Conservation (phyloP, 129 eudicot species). For the Scalesia atractyloides region DNA sequence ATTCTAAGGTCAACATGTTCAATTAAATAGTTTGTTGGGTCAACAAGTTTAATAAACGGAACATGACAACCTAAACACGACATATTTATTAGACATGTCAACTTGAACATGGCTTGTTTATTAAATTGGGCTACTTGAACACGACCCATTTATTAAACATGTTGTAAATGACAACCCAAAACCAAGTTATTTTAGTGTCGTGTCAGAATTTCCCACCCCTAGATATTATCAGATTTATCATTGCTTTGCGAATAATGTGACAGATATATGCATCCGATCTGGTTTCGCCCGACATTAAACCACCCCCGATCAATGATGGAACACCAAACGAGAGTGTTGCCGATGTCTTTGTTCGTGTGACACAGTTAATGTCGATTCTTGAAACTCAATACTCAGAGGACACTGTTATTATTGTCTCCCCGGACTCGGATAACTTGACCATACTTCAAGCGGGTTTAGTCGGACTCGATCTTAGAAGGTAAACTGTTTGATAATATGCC, state of each 20-base stretch:
- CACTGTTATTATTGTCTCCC: slow-evolving; percentile 88
- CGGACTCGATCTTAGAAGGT: slow-evolving; percentile 94
- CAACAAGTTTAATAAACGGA: neutral
- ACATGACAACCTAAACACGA: neutral
- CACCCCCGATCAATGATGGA: slow-evolving; percentile 89
- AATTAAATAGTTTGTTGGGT: neutral
- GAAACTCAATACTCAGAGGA: slow-evolving; percentile 95
- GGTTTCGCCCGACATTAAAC: slow-evolving; percentile 70
- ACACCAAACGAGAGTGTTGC: slow-evolving; percentile 97
- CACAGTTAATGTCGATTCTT: slow-evolving; percentile 94
- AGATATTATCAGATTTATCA: neutral
- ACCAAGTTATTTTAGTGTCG: neutral
- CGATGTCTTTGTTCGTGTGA: slow-evolving; percentile 96
- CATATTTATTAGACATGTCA: neutral
- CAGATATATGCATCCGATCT: slow-evolving; percentile 82
- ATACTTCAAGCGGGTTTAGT: slow-evolving; percentile 88
- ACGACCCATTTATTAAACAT: neutral
- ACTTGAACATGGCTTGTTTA: neutral
- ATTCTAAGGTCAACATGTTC: too few relatives aligned
- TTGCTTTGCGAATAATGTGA: slow-evolving; percentile 1
- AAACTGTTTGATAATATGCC: slow-evolving; percentile 9
- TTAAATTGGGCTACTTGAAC: neutral
- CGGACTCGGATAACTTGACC: slow-evolving; percentile 89
- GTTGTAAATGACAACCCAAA: neutral
- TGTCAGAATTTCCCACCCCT: neutral